Evolutionary conservation across 129 eudicot species (phyloP).

Genomic region (Ambrosia artemisiifolia): DNA sequence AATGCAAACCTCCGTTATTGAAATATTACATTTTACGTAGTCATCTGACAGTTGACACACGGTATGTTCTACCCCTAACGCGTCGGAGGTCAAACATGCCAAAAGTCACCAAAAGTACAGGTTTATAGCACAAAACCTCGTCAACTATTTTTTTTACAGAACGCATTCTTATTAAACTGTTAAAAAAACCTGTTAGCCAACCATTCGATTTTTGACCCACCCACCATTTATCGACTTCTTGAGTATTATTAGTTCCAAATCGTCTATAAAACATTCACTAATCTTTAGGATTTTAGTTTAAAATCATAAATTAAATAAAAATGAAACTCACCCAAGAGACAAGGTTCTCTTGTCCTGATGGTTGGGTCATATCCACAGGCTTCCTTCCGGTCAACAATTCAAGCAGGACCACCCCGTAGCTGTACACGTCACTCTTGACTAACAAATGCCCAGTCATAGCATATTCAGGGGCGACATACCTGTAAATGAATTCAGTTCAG

Average conservation of each 20-base stretch:
- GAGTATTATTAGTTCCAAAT: background rate
- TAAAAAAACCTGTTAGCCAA: background rate
- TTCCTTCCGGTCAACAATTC: conserved; percentile 87
- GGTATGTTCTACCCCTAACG: background rate
- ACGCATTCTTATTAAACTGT: too few species aligned
- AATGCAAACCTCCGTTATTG: background rate
- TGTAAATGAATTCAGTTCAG: conserved; percentile 30
- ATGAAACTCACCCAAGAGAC: conserved; percentile 84
- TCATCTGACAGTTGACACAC: background rate
- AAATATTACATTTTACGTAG: too few species aligned
- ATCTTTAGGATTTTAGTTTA: background rate
- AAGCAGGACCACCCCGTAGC: conserved; percentile 94
- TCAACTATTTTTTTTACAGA: background rate
- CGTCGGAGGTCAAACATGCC: background rate
- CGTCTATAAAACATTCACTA: background rate
- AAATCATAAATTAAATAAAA: background rate
- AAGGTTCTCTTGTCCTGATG: conserved; percentile 95
- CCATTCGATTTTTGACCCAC: too few species aligned
- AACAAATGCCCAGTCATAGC: conserved; percentile 99
- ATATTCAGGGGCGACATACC: conserved; percentile 96
- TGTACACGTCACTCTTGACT: conserved; percentile 93
- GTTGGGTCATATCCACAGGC: conserved; percentile 94
- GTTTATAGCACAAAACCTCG: background rate
- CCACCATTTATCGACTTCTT: too few species aligned
- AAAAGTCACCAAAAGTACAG: background rate